A percentile compares a stretch with the other conserved stretches of the same genome.
phyloP scores from a whole-genome alignment of 2,329 filamentous ascomycete genomes.

The Apiospora aurea region DNA sequence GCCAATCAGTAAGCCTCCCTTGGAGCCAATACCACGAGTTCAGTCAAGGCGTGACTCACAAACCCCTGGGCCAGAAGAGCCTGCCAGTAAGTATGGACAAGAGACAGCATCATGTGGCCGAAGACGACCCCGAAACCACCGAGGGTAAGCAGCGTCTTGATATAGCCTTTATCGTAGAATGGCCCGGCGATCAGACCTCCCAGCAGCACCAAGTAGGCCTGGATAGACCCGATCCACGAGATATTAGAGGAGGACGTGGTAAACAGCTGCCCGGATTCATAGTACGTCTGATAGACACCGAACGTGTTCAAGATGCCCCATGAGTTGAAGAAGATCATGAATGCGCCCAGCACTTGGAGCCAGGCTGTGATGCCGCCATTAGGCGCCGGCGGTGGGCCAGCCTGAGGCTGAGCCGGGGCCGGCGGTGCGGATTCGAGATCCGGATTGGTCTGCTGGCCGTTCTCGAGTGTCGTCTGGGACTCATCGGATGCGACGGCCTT shows the following conservation, averaged over 20 bases:
- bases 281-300: slow-evolving; percentile 37
- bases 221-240: slow-evolving; percentile 35
- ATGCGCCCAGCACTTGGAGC: slow-evolving; percentile 35
- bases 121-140: slow-evolving; percentile 47
- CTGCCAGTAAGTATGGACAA: slow-evolving; percentile 51
- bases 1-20: slow-evolving; percentile 40
- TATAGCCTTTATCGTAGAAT: slow-evolving; percentile 33
- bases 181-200: slow-evolving; percentile 31
- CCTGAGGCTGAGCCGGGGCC: background rate
- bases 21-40: slow-evolving; percentile 47
- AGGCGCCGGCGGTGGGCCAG: background rate
- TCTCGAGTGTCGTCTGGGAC: slow-evolving; percentile 8
- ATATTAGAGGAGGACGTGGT: slow-evolving; percentile 31
- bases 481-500: background rate
- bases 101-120: slow-evolving; percentile 66
- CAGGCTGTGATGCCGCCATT: slow-evolving; percentile 27
- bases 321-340: slow-evolving; percentile 34
- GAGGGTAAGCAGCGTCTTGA: slow-evolving; percentile 28
- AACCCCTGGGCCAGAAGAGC: slow-evolving; percentile 49
- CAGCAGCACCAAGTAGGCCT: slow-evolving; percentile 33
- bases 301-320: slow-evolving; percentile 36
- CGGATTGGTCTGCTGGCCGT: background rate
- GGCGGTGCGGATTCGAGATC: background rate
- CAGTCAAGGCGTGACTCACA: slow-evolving; percentile 30
- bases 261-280: slow-evolving; percentile 28